Conservation (phyloP, 148 eudicot species). For the Diospyros kaki region DNA sequence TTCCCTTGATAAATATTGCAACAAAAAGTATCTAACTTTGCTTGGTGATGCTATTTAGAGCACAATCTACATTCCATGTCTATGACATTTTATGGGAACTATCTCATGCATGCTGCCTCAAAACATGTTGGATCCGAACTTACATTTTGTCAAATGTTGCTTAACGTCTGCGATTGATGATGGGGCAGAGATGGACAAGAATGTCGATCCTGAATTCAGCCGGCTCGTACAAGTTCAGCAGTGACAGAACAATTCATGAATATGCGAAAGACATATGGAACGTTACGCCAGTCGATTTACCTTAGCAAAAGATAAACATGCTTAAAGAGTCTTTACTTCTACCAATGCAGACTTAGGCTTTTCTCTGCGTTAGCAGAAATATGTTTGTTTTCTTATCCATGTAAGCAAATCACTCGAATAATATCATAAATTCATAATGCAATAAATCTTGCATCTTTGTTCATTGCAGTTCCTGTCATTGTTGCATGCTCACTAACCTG, state of each 20-base stretch:
- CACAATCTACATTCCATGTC: not conserved
- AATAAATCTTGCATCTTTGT: too few species aligned
- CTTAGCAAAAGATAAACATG: slow-evolving; percentile 10
- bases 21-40: not conserved
- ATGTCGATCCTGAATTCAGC: slow-evolving; percentile 96
- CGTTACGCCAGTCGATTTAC: slow-evolving; percentile 49
- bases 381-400: not conserved
- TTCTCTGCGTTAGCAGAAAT: too few species aligned
- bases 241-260: slow-evolving; percentile 89
- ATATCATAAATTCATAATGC: too few species aligned
- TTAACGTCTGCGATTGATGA: slow-evolving; percentile 14
- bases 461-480: too few species aligned
- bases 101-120: too few species aligned
- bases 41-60: not conserved
- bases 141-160: not conserved
- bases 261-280: slow-evolving; percentile 92
- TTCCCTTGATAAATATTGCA: too few species aligned
- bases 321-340: slow-evolving; percentile 9
- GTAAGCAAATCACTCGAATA: not conserved
- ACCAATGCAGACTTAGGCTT: not conserved
- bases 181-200: slow-evolving; percentile 84
- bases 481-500: too few species aligned
- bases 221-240: slow-evolving; percentile 90
- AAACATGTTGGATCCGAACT: too few species aligned
- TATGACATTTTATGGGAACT: too few species aligned